Percentiles rank a stretch among this genome's conserved stretches.
Evolutionary conservation across 352 stramenopile species (phyloP).

Genomic region (Lagenidium giganteum): DNA sequence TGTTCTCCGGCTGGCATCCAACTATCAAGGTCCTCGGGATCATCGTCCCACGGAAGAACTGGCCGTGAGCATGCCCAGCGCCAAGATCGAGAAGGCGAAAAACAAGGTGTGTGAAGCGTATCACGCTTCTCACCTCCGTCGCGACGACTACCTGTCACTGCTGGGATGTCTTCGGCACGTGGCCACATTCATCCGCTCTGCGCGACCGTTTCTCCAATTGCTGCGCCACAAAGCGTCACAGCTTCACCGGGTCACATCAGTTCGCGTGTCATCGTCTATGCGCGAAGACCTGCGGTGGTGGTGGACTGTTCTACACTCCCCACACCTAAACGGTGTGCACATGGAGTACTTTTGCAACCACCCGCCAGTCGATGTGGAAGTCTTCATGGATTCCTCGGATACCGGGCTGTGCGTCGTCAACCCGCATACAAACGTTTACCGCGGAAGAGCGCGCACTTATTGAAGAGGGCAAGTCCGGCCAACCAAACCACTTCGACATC

Average conservation of each 20-base stretch:
- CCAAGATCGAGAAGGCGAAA: constrained; percentile 6
- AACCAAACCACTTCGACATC: constrained; percentile 26
- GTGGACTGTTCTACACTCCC: too few relatives aligned
- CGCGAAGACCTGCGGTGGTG: too few relatives aligned
- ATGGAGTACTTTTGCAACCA: too few relatives aligned
- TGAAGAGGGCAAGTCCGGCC: too few relatives aligned
- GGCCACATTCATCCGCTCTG: constrained; percentile 5
- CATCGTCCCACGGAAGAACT: constrained; percentile 2
- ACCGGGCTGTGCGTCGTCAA: too few relatives aligned
- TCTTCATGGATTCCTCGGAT: too few relatives aligned
- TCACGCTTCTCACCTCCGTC: not conserved
- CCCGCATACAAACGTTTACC: too few relatives aligned
- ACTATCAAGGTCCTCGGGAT: constrained; percentile 4
- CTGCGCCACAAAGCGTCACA: not conserved
- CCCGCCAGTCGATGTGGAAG: too few relatives aligned
- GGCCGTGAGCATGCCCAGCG: not conserved
- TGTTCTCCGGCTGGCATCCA: not conserved
- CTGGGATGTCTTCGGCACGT: constrained; percentile 14
- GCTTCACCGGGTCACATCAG: too few relatives aligned
- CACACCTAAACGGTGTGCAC: too few relatives aligned
- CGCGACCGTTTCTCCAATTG: constrained; percentile 5
- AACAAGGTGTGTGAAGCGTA: constrained; percentile 3
- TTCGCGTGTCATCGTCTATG: too few relatives aligned
- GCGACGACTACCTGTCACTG: constrained; percentile 8
- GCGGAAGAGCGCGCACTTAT: too few relatives aligned